phyloP scores from a whole-genome alignment of 1,284 basidiomycete genomes.

The Ceratobasidium sp. region DNA sequence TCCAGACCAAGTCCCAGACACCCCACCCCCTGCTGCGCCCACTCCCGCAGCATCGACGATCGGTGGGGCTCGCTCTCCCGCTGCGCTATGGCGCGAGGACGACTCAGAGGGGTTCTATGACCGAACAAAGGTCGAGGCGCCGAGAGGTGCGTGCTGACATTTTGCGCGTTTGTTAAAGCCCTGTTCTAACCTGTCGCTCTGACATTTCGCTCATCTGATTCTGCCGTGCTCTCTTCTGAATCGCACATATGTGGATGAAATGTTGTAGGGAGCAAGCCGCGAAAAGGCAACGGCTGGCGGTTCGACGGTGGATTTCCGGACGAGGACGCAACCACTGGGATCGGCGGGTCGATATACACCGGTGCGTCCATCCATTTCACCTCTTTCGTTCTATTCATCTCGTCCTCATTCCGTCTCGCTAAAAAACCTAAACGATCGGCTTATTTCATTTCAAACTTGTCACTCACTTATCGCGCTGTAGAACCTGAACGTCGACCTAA shows the following conservation, averaged over 20 bases:
- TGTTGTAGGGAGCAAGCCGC: slow-evolving; percentile 7
- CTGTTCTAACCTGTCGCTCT: not conserved
- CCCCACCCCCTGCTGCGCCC: slow-evolving; percentile 47
- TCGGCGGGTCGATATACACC: slow-evolving; percentile 32
- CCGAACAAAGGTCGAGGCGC: slow-evolving; percentile 44
- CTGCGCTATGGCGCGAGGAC: slow-evolving; percentile 68
- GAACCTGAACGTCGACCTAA: slow-evolving; percentile 24
- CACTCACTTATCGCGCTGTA: slow-evolving; percentile 1
- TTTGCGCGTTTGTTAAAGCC: slow-evolving; percentile 10
- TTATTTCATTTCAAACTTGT: too few species aligned
- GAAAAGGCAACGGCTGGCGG: slow-evolving; percentile 31
- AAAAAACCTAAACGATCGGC: too few species aligned
- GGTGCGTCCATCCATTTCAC: slow-evolving; percentile 14
- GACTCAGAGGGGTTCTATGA: slow-evolving; percentile 77
- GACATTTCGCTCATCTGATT: not conserved
- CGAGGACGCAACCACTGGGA: slow-evolving; percentile 29
- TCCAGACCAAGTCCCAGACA: slow-evolving; percentile 72
- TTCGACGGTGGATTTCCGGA: slow-evolving; percentile 39
- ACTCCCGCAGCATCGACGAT: slow-evolving; percentile 46
- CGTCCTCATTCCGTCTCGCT: too few species aligned
- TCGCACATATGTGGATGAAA: too few species aligned
- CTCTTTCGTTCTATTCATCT: too few species aligned
- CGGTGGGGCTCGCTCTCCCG: slow-evolving; percentile 56
- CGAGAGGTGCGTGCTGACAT: slow-evolving; percentile 29
- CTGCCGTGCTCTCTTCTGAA: not conserved